phyloP scores from a whole-genome alignment of 768 basidiomycete genomes.

The Boletus edulis region DNA sequence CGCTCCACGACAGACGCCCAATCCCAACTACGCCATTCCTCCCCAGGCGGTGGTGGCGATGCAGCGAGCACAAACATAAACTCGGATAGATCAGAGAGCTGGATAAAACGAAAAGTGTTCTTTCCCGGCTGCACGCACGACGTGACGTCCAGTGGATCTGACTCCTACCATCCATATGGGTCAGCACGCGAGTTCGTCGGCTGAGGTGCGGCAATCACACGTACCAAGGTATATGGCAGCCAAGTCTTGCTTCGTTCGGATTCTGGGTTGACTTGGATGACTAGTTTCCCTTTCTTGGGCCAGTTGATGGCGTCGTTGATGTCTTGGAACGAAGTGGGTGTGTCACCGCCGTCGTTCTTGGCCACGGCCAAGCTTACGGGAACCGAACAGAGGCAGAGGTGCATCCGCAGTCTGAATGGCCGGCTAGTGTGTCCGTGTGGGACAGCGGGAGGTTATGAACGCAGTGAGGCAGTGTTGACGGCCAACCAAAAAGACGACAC shows the following conservation, averaged over 20 bases:
- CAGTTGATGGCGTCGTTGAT: slow-evolving; percentile 28
- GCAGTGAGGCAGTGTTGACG: no score
- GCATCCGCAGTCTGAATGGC: slow-evolving; percentile 15
- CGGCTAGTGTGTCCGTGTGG: not conserved
- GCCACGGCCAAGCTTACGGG: not conserved
- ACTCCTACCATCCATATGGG: slow-evolving; percentile 17
- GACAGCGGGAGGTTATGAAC: not conserved
- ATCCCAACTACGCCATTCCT: slow-evolving; percentile 21
- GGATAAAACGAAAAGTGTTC: slow-evolving; percentile 51
- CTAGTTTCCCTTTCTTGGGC: slow-evolving; percentile 45
- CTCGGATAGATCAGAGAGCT: slow-evolving; percentile 41
- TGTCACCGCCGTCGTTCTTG: not conserved
- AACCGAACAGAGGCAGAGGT: slow-evolving; percentile 24
- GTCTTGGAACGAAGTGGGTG: not conserved
- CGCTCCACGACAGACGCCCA: slow-evolving; percentile 19
- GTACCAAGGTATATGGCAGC: slow-evolving; percentile 45
- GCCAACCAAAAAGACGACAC: not conserved
- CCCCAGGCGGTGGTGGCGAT: slow-evolving; percentile 20
- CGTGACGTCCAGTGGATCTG: slow-evolving; percentile 40
- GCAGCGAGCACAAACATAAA: slow-evolving; percentile 46
- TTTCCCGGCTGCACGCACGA: slow-evolving; percentile 38
- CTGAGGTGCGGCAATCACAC: slow-evolving; percentile 6
- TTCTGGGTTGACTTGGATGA: slow-evolving; percentile 45
- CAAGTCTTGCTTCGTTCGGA: slow-evolving; percentile 35
- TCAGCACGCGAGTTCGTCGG: not conserved